Conservation (phyloP, 2,329 filamentous ascomycete genomes). For the Claviceps purpurea region DNA sequence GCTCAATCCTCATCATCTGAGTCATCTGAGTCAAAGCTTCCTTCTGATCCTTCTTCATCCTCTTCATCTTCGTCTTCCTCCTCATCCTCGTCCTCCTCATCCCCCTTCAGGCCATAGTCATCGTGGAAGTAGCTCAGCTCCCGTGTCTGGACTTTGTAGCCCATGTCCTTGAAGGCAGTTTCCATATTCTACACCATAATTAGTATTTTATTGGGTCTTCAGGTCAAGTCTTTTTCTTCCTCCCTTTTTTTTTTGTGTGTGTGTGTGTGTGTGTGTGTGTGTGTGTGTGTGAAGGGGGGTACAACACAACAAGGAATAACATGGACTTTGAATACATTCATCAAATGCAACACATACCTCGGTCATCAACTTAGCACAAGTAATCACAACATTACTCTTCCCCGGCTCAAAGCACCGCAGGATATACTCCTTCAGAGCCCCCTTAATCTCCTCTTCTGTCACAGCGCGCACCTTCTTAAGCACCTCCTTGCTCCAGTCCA, state of each 20-base stretch:
- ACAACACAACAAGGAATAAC: too few relatives aligned
- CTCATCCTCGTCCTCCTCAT: constrained; percentile 42
- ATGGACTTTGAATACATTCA: too few relatives aligned
- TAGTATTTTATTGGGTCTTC: neutral
- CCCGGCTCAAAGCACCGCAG: constrained; percentile 68
- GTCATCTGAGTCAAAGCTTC: constrained; percentile 3
- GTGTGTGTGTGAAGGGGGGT: too few relatives aligned
- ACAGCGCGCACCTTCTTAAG: constrained; percentile 67
- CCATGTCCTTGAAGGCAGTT: constrained; percentile 57
- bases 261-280: too few relatives aligned
- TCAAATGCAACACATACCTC: constrained; percentile 46
- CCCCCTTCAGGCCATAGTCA: constrained; percentile 69
- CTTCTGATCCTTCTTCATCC: constrained; percentile 4
- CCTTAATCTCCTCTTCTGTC: constrained; percentile 60
- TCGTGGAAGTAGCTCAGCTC: constrained; percentile 73
- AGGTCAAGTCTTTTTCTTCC: neutral
- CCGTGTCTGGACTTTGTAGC: constrained; percentile 66
- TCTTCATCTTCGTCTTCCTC: constrained; percentile 15
- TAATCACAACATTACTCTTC: constrained; percentile 74
- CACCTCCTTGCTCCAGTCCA: constrained; percentile 65
- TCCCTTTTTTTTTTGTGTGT: too few relatives aligned
- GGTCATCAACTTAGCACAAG: constrained; percentile 72
- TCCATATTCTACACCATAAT: constrained; percentile 53
- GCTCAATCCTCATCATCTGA: neutral
- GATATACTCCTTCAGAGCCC: constrained; percentile 60